phyloP scores from a whole-genome alignment of 1,284 basidiomycete species.

The Sanguinoderma infundibulare region DNA sequence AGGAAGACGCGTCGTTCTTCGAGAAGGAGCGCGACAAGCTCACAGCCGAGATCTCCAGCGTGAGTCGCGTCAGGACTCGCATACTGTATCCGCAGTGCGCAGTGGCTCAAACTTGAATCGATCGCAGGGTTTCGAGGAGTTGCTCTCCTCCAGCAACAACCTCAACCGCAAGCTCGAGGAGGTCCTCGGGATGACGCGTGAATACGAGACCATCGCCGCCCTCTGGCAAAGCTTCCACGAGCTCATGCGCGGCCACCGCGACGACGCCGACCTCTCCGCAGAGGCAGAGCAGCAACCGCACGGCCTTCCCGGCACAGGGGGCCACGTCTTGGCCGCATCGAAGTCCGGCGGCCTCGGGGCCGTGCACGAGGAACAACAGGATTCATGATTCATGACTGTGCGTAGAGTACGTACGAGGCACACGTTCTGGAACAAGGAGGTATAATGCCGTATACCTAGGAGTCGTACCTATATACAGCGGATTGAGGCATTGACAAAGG shows the following conservation, averaged over 20 bases:
- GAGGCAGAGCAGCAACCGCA: conserved; percentile 34
- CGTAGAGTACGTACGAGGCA: conserved; percentile 13
- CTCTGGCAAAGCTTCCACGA: conserved; percentile 87
- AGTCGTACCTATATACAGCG: conserved; percentile 13
- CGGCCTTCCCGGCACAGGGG: conserved; percentile 69
- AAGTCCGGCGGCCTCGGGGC: conserved; percentile 30
- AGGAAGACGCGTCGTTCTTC: conserved; percentile 71
- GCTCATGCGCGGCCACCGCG: conserved; percentile 66
- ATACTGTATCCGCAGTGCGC: neutral
- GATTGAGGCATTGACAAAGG: neutral
- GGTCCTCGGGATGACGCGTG: conserved; percentile 88
- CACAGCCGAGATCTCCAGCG: conserved; percentile 72
- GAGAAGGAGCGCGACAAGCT: conserved; percentile 78
- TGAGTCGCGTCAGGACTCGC: conserved; percentile 41
- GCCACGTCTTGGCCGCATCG: conserved; percentile 55
- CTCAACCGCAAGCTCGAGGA: conserved; percentile 93
- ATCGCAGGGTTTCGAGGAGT: conserved; percentile 85
- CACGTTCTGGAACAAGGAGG: conserved; percentile 3
- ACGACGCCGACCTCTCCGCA: conserved; percentile 36
- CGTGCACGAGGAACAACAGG: conserved; percentile 21
- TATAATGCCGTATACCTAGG: conserved; percentile 16
- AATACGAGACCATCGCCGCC: conserved; percentile 88
- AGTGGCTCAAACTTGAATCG: conserved; percentile 1
- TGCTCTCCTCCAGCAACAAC: conserved; percentile 86
- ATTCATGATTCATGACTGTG: conserved; percentile 14